These are phyloP conservation scores for Thelonectria olida DNA, from an alignment of 2,329 filamentous ascomycete genomes.

Conservation along the genomic window DNA sequence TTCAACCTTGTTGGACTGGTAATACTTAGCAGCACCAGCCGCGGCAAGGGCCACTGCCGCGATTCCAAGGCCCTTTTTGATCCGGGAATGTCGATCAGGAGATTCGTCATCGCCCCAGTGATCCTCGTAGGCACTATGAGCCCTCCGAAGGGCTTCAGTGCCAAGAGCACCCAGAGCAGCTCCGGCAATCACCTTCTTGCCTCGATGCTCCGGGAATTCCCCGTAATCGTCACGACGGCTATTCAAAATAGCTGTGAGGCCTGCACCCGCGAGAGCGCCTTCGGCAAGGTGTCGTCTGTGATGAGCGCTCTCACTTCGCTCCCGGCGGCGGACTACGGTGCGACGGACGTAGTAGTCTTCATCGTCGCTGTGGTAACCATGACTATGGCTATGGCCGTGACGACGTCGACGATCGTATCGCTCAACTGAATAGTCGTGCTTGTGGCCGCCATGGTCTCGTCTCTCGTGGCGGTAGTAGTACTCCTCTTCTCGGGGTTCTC, in stretches of 20 bases:
- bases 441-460: constrained; percentile 52
- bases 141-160: constrained; percentile 67
- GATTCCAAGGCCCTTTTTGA: constrained; percentile 70
- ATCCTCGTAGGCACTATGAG: constrained; percentile 69
- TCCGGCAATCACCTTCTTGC: constrained; percentile 68
- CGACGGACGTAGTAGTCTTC: constrained; percentile 58
- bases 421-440: constrained; percentile 44
- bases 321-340: constrained; percentile 58
- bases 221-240: constrained; percentile 62
- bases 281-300: constrained; percentile 70
- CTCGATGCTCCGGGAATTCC: constrained; percentile 60
- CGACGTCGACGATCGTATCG: constrained; percentile 52
- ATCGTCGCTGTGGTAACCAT: constrained; percentile 57
- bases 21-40: constrained; percentile 72
- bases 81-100: constrained; percentile 55
- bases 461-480: constrained; percentile 61
- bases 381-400: constrained; percentile 36
- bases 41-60: constrained; percentile 71
- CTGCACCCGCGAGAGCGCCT: constrained; percentile 71
- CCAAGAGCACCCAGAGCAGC: constrained; percentile 71
- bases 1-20: constrained; percentile 67
- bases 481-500: constrained; percentile 54
- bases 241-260: constrained; percentile 66
- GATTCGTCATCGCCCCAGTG: constrained; percentile 53
- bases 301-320: constrained; percentile 61